Evolutionary conservation across 768 basidiomycete species (phyloP), one percentile per base, ranked within the genome.

Genomic region (Epithele typhae): DNA sequence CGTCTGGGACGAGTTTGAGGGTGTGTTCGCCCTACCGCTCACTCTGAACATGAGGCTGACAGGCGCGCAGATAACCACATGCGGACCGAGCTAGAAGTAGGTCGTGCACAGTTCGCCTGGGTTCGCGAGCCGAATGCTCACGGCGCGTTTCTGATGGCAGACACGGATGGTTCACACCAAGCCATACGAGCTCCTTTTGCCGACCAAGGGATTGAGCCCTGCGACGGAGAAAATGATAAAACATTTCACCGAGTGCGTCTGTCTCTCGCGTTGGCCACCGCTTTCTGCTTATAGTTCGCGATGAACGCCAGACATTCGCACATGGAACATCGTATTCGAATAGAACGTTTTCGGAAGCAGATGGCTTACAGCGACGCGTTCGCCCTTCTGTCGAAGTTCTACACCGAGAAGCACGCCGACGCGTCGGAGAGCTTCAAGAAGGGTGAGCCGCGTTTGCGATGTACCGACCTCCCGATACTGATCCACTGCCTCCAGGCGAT

Each of bases 1-100:
- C 3, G 69, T 92, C 2, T 98, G 91, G 81, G 95, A 99, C 58
- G 81, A 89, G 45, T 95, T 94, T 59, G 75, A 87, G 43, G 92
- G 89, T 84, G 57, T 43, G 59, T 41, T 37, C 39, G 27, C 12
- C 27, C 17, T 23, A 7, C 27, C 27, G 7, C 30, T 39, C 37
- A 4, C 45, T 35, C 36, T 38, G 27, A 9, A 25, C 3, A 9
- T 14, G 2, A 18, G 5, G n/a, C 38, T 51, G 8, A 46, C 37
- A 39, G 3, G n/a, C 9, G 9, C 8, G 3, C 57, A 87, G 92
- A 96, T 63, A 79, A 78, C 2, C 65, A 80, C 25, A 89, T 96
- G 82, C 78, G 94, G 11, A 82, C 84, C 7, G 93, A 98, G 64
- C 78, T 96, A 2, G 93, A 96, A 73, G 91, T 87, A 40, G 34